Evolutionary conservation across 2,329 filamentous ascomycete genomes (phyloP), one percentile per base, ranked within the genome.

Genomic region (Dendryphion nanum): DNA sequence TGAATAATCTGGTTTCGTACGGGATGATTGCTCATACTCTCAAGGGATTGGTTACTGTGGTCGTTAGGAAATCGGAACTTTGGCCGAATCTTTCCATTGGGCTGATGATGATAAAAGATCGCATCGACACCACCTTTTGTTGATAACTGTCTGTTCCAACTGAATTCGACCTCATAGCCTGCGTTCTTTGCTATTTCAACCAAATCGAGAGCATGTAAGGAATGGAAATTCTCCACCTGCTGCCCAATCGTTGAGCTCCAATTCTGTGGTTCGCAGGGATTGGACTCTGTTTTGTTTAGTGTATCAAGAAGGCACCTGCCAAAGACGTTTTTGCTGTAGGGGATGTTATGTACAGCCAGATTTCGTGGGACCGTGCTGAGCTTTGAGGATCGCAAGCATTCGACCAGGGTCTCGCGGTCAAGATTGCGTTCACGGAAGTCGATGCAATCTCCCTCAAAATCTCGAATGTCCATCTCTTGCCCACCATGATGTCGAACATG

Each of bases 1-100:
- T 53, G 67, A 15, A 53, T 51, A 18, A 61, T 51, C 24, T 55
- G 53, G 26, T 44, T 26, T 18, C 19, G 36, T 18, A 38, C 26
- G 18, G 29, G 36, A 20, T 33, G 23, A 20, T 19, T 38, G 29
- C 18, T 38, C 13, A 38, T 8, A 12, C 18, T 33, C 29, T 33
- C 21, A 20, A 33, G 29, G n/a, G 29, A 20, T 14, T 30, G 29
- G 4, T 19, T 30, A 18, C n/a, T 14, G 21, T 38, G 18, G 30
- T 38, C 29, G 30, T 30, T 26, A 33, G 36, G 36, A 20, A 38
- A 38, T 17, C 20, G 8, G 29, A 31, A 31, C 15, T 10, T 10
- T 7, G 16, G 8, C 15, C 29, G 8, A 14, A n/a, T 14, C 14
- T 30, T 20, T 7, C 12, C 30, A 12, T 23, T 7, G 4, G 18